Evolutionary conservation across 2,329 filamentous ascomycete species (phyloP).

Genomic region (Volutella citrinella): DNA sequence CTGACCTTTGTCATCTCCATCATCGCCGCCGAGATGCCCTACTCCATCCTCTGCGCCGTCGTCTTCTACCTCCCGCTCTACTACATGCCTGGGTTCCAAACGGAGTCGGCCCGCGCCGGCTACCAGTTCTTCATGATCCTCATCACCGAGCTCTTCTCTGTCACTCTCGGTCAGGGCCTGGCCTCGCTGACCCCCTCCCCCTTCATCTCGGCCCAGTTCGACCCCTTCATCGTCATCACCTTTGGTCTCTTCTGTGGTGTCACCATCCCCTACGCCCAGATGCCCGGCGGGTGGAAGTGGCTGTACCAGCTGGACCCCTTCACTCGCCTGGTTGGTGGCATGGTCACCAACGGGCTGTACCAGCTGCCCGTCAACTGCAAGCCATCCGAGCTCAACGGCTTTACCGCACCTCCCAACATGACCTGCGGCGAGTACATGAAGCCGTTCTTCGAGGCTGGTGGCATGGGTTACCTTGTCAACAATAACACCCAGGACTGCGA

Average conservation of each 20-base stretch:
- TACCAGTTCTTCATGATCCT: constrained; percentile 75
- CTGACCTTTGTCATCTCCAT: constrained; percentile 80
- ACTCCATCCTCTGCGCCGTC: constrained; percentile 73
- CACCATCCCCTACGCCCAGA: constrained; percentile 39
- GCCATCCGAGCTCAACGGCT: constrained; percentile 64
- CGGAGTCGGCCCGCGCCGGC: constrained; percentile 62
- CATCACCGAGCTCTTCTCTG: constrained; percentile 75
- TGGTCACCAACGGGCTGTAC: constrained; percentile 69
- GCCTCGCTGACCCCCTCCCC: constrained; percentile 76
- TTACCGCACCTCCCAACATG: constrained; percentile 55
- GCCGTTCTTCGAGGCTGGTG: constrained; percentile 54
- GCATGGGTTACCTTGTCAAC: constrained; percentile 67
- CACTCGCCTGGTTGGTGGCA: constrained; percentile 73
- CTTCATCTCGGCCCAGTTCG: constrained; percentile 68
- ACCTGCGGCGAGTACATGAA: constrained; percentile 62
- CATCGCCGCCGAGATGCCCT: constrained; percentile 81
- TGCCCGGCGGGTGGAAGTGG: constrained; percentile 49
- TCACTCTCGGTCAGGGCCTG: constrained; percentile 76
- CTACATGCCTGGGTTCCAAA: constrained; percentile 76
- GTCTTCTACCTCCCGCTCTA: constrained; percentile 81
- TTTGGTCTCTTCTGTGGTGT: constrained; percentile 41
- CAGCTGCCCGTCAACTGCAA: constrained; percentile 66
- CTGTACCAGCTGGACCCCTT: constrained; percentile 75
- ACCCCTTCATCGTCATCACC: constrained; percentile 63
- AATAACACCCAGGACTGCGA: constrained; percentile 66